These are phyloP conservation scores for Ottelia alismoides DNA, from an alignment of 106 monocot genomes.

Conservation along the genomic window DNA sequence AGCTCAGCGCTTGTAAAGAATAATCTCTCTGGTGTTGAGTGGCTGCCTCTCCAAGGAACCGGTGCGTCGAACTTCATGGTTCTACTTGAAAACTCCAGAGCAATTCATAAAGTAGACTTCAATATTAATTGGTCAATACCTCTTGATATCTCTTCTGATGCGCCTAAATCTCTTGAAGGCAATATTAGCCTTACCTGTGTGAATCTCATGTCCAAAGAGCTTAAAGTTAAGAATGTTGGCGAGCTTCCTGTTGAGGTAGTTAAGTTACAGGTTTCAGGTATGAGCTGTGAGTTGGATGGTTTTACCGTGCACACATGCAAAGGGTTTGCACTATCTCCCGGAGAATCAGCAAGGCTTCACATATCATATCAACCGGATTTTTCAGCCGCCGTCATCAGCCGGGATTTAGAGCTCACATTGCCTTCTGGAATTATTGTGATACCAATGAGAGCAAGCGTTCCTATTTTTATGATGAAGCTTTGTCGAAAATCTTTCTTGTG, in stretches of 20 bases:
- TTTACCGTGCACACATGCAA: slow-evolving; percentile 43
- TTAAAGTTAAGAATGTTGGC: slow-evolving; percentile 62
- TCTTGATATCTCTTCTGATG: slow-evolving; percentile 27
- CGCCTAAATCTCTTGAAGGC: slow-evolving; percentile 9
- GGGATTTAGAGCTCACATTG: slow-evolving; percentile 53
- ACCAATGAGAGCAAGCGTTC: slow-evolving; percentile 57
- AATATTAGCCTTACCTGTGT: slow-evolving; percentile 22
- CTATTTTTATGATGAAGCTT: slow-evolving; percentile 26
- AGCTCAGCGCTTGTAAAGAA: slow-evolving; percentile 71
- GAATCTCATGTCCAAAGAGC: slow-evolving; percentile 41
- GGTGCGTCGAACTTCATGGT: slow-evolving; percentile 46
- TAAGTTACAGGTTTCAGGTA: slow-evolving; percentile 50
- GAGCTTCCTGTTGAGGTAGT: slow-evolving; percentile 52
- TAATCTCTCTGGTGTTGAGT: slow-evolving; percentile 80
- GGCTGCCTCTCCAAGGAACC: slow-evolving; percentile 50
- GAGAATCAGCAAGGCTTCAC: slow-evolving; percentile 36
- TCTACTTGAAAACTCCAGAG: slow-evolving; percentile 51
- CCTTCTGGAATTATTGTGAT: slow-evolving; percentile 46
- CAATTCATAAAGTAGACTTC: slow-evolving; percentile 49
- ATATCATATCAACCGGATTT: slow-evolving; percentile 60
- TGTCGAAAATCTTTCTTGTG: slow-evolving; percentile 34
- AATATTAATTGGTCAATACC: slow-evolving; percentile 13
- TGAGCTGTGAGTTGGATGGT: slow-evolving; percentile 41
- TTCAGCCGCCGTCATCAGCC: slow-evolving; percentile 27
- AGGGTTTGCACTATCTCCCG: slow-evolving; percentile 50